Evolutionary conservation across 1,284 basidiomycete species (phyloP), one percentile per base, ranked within the genome.

Genomic region (Athelia sp.): DNA sequence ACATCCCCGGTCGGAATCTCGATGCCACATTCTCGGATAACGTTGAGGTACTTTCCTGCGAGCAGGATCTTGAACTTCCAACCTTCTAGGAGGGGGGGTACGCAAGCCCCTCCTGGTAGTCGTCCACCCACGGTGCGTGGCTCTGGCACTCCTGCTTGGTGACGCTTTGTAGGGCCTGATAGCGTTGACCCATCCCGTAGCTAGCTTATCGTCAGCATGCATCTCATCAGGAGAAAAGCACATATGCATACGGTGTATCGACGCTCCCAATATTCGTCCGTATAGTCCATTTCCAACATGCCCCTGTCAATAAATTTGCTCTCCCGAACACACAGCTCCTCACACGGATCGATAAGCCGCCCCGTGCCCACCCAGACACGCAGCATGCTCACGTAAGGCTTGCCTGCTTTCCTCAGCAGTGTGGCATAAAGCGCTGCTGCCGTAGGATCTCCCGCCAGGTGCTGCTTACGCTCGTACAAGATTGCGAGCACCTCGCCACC

Each of bases 11-110:
- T 67, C 48, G 73, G 73, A 49, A 90, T 81, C 64, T 91, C 91
- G 51, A 93, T 92, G 8, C 93, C 93, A 60, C 94, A 98, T 70
- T 97, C 94, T 38, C 91, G 80, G 45, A 98, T 94, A 31, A 98
- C 94, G 58, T 98, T 98, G 17, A 98, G 74, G 58, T 98, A 98
- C 72, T 98, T 98, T 14, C 94, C 94, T 6, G 94, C 93, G 0
- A 97, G 78, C 36, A 97, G 71, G 50, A 98, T 87, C 71, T 97
- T 97, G 66, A 91, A 87, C 65, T 97, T 97, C 93, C 93, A 96
- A 15, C 82, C 79, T 60, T 97, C 93, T 19, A 98, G 71, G 43
- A 90, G 79, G 0, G 86, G 81, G 0, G 94, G 95, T 38, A 97
- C 78, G 62, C 93, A 94, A 3, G 93, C 93, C 1, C 94, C 94